Conservation (phyloP, 306 rosid species). For the Trifolium dubium region DNA sequence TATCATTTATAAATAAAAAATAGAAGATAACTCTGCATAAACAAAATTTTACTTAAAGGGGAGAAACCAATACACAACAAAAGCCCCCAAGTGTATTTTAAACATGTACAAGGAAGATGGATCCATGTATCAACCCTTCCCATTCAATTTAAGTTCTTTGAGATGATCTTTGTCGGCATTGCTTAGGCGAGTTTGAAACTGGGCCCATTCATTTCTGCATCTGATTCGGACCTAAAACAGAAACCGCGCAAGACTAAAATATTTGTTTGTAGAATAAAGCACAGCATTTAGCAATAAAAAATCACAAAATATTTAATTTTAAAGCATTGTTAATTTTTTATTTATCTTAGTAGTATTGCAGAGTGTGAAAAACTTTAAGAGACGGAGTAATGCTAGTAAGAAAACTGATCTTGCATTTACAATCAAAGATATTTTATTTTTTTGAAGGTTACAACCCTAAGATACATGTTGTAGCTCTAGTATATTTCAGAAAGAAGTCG, state of each 20-base stretch:
- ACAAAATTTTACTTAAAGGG: not conserved
- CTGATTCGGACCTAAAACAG: constrained; percentile 79
- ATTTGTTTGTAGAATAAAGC: not conserved
- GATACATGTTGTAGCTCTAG: constrained; percentile 21
- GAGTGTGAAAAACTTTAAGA: not conserved
- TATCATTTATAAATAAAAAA: not conserved
- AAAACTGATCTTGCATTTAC: not conserved
- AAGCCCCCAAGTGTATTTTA: constrained; percentile 35
- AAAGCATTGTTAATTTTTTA: not conserved
- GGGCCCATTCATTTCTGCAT: constrained; percentile 91
- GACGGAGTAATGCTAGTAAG: not conserved
- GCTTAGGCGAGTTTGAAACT: constrained; percentile 78
- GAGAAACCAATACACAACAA: not conserved
- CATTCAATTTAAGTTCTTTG: constrained; percentile 44
- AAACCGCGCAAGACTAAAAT: constrained; percentile 22
- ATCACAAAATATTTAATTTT: not conserved
- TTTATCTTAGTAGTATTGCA: not conserved
- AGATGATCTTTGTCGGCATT: constrained; percentile 67
- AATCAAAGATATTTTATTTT: no score
- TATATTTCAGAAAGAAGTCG: constrained; percentile 1
- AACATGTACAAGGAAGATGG: constrained; percentile 48
- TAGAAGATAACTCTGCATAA: not conserved
- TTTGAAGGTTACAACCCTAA: not conserved
- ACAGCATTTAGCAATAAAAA: not conserved
- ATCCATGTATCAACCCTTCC: constrained; percentile 43